These are phyloP conservation scores for Trypanosoma caninum DNA, from an alignment of 208 protist species.

Conservation along the genomic window DNA sequence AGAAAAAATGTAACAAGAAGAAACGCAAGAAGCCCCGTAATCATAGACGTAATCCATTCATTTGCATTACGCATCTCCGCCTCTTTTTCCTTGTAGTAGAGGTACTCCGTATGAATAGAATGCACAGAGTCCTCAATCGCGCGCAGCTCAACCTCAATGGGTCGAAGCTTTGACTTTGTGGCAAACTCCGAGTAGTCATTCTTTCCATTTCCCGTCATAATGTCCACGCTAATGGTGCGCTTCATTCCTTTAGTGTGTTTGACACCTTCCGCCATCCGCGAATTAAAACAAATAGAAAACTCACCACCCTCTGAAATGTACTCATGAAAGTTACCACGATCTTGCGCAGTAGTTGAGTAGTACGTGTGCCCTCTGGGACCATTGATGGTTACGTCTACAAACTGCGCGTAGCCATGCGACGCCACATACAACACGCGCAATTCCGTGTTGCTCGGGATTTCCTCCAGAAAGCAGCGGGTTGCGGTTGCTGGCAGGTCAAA, in stretches of 20 bases:
- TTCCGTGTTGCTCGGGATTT: constrained; percentile 62
- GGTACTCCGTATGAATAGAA: constrained; percentile 78
- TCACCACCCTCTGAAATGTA: constrained; percentile 56
- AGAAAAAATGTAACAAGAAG: constrained; percentile 64
- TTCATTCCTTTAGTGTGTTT: constrained; percentile 12
- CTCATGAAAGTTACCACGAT: constrained; percentile 33
- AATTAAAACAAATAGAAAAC: constrained; percentile 68
- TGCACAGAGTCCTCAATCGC: constrained; percentile 84
- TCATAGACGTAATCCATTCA: constrained; percentile 71
- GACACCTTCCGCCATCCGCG: constrained; percentile 34
- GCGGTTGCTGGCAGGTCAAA: constrained; percentile 38
- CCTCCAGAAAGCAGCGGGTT: constrained; percentile 79
- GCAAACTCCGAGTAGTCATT: constrained; percentile 72
- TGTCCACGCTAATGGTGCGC: constrained; percentile 33
- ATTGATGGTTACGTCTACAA: constrained; percentile 44
- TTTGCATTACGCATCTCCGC: constrained; percentile 84
- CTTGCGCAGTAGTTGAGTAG: constrained; percentile 22
- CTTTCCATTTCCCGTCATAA: constrained; percentile 44
- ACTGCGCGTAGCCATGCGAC: constrained; percentile 50
- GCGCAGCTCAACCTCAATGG: constrained; percentile 88
- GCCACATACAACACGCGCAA: constrained; percentile 53
- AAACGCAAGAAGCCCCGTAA: constrained; percentile 57
- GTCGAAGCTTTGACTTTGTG: constrained; percentile 84
- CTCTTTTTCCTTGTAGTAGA: constrained; percentile 87
- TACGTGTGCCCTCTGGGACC: constrained; percentile 25